Evolutionary conservation across 306 rosid species (phyloP), one percentile per base, ranked within the genome.

Genomic region (Acmispon strigosus): DNA sequence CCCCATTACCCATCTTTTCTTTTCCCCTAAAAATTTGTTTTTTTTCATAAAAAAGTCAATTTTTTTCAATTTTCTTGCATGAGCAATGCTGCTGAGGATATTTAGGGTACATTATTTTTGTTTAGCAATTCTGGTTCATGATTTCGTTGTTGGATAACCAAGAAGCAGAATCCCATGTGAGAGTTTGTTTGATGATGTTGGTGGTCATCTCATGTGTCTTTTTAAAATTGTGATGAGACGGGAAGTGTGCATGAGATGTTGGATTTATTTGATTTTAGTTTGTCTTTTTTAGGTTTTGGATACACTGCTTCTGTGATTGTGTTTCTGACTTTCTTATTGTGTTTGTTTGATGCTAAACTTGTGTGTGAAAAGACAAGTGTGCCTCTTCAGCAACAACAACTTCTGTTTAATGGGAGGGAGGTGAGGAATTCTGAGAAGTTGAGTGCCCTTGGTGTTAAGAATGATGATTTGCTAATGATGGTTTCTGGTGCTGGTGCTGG

Each of bases 401-500:
- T 94, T 74, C 88, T 94, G 22, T 94, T 81, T 66, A 84, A 90
- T 75, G 97, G 98, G 57, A 89, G 15, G 78, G 97, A 89, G 84
- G 76, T 90, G 67, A 73, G 71, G 14, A 94, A 94, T 82, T 78
- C 66, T 51, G 96, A 90, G 66, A 87, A 90, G 75, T 68, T 94
- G 76, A 89, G 92, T 70, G 88, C 75, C 2, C 62, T 90, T 17
- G 98, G 97, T 61, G 98, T 94, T 50, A 94, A 87, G 77, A 92
- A 94, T 39, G 91, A 90, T 61, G 98, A 94, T 82, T 83, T 94
- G 88, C 73, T 90, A 42, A 94, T 89, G 97, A 86, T 94, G 98
- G 82, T 87, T 41, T 70, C 92, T 41, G 71, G 61, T 78, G 77
- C 80, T 39, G 50, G 91, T 39, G 71, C 56, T 76, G 77, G 80